phyloP scores from a whole-genome alignment of 2,329 filamentous ascomycete genomes.

The Xylaria sp. region DNA sequence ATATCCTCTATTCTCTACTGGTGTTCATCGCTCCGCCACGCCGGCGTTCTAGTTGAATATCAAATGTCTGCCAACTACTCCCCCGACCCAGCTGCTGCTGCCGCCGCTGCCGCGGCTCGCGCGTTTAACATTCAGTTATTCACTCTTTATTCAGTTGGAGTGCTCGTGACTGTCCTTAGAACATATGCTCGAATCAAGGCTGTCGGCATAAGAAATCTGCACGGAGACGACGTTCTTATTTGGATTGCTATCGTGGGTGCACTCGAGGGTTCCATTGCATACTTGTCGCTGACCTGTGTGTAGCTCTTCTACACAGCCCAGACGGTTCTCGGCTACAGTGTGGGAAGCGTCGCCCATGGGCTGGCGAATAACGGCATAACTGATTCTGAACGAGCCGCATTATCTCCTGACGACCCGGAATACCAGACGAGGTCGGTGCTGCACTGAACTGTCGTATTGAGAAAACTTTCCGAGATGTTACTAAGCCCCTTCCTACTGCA shows the following conservation, averaged over 20 bases:
- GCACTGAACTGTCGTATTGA: neutral
- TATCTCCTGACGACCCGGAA: constrained; percentile 56
- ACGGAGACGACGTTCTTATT: constrained; percentile 51
- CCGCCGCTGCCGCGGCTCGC: constrained; percentile 39
- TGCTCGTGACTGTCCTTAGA: constrained; percentile 50
- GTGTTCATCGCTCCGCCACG: neutral
- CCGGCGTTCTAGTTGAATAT: neutral
- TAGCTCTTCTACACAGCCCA: constrained; percentile 62
- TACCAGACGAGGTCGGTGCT: constrained; percentile 48
- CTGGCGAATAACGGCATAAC: constrained; percentile 67
- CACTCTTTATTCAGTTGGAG: constrained; percentile 50
- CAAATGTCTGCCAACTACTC: constrained; percentile 20
- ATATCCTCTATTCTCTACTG: neutral
- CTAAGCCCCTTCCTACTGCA: constrained; percentile 12
- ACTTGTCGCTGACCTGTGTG: constrained; percentile 28
- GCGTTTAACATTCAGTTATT: constrained; percentile 50
- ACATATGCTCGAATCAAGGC: constrained; percentile 50
- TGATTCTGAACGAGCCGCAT: constrained; percentile 54
- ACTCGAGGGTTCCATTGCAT: neutral
- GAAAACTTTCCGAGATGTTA: neutral
- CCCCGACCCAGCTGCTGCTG: constrained; percentile 29
- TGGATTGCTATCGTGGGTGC: constrained; percentile 50
- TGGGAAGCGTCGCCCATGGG: constrained; percentile 58
- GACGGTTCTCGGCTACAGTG: constrained; percentile 58
- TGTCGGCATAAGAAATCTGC: constrained; percentile 48